Evolutionary conservation across 75 land plant species (phyloP), one percentile per base, ranked within the genome.

Genomic region (Cupressus sempervirens): DNA sequence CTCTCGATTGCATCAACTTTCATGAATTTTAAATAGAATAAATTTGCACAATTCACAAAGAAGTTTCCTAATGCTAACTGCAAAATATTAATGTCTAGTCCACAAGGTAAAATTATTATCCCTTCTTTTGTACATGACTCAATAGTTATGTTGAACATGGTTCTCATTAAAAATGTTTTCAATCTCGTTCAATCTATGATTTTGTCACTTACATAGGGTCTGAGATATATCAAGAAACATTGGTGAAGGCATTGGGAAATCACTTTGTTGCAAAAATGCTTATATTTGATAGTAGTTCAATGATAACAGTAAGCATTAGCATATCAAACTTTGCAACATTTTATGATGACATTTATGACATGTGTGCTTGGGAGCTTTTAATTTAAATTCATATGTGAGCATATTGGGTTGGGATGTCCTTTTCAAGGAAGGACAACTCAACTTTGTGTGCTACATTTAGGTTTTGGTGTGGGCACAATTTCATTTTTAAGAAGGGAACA

Each of bases 1-100:
- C 88, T 90, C 26, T 79, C 94, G 74, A 83, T 96, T 83, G 84
- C 90, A 32, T 89, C 95, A 18, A 85, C 89, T 13, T 91, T 90
- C 67, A 81, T 94, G 13, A 93, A 93, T 85, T 76, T 96, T 87
- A 90, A 91, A 84, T 83, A 88, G 62, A 89, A 85, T 48, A 89
- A 93, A 67, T 93, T 91, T 85, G 76, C 81, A 46, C 92, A 93
- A 84, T 92, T 83, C 76, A 84, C 93, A 8, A 40, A 87, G 14
- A 91, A 94, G 50, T 89, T 94, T 13, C 86, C 90, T 52, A 83
- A 93, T 38, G 85, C 35, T 16, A 83, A 74, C 68, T 14, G 29
- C 48, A 77, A 3, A 48, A 30, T 52, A 32, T 13, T 41, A 35
- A 56, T 26, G 83, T 65, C 72, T 43, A 16, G 48, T 13, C 30